phyloP scores from a whole-genome alignment of 2,329 filamentous ascomycete species.

The Trichophyton equinum region DNA sequence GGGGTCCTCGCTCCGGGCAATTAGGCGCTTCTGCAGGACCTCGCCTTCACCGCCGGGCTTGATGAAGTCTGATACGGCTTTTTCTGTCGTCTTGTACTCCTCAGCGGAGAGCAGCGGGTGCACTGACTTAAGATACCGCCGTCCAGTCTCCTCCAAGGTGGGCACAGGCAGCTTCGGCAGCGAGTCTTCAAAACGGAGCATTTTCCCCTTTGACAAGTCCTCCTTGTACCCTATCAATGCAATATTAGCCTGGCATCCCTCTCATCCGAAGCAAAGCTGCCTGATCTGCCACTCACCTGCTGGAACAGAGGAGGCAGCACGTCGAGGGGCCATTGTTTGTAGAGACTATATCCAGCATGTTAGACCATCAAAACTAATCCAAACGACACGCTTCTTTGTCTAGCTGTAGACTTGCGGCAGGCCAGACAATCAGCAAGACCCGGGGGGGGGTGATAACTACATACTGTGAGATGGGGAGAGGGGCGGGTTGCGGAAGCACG shows the following conservation, averaged over 20 bases:
- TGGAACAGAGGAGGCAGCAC: conserved; percentile 29
- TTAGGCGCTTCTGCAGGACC: conserved; percentile 74
- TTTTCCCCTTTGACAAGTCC: conserved; percentile 49
- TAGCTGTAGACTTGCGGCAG: conserved; percentile 3
- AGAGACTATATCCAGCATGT: conserved; percentile 19
- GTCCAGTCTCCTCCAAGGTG: conserved; percentile 50
- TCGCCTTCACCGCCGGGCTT: conserved; percentile 73
- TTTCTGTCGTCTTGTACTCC: conserved; percentile 53
- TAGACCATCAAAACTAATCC: not conserved
- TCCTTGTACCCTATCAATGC: conserved; percentile 48
- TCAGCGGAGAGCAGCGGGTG: conserved; percentile 48
- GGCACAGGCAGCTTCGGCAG: conserved; percentile 51
- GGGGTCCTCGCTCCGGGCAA: conserved; percentile 66
- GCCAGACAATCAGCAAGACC: not conserved
- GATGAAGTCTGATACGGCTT: conserved; percentile 78
- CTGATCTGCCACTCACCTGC: conserved; percentile 27
- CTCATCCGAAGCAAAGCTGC: not conserved
- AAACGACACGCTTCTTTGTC: not conserved
- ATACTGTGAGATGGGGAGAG: conserved; percentile 24
- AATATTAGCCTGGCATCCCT: not conserved
- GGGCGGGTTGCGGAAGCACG: conserved; percentile 24
- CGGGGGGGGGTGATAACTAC: not conserved
- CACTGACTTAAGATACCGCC: conserved; percentile 54
- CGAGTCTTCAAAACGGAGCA: conserved; percentile 56
- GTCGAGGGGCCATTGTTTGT: conserved; percentile 27